phyloP scores from a whole-genome alignment of 2,329 filamentous ascomycete species.

The Fusarium zealandicum region DNA sequence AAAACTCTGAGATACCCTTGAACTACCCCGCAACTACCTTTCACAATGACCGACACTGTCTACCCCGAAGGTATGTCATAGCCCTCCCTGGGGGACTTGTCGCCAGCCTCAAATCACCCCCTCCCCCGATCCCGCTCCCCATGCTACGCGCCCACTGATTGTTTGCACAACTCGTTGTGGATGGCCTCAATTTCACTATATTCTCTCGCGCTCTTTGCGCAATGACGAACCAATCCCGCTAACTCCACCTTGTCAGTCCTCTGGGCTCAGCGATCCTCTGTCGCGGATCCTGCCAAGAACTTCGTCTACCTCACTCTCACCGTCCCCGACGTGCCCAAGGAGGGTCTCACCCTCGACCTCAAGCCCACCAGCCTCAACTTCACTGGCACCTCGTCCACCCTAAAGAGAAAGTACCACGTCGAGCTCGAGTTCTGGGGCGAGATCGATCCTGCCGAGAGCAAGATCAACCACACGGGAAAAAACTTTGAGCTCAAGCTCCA shows the following conservation, averaged over 20 bases:
- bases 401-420: constrained; percentile 87
- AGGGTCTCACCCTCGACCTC: constrained; percentile 82
- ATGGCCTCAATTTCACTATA: constrained; percentile 5
- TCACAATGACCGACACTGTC: constrained; percentile 39
- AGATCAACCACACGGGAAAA: constrained; percentile 86
- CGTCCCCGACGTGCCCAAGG: constrained; percentile 81
- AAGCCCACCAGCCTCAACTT: constrained; percentile 80
- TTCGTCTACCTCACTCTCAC: constrained; percentile 92
- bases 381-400: constrained; percentile 80
- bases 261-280: constrained; percentile 96
- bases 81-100: neutral
- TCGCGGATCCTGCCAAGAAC: constrained; percentile 83
- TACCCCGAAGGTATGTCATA: constrained; percentile 50
- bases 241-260: constrained; percentile 67
- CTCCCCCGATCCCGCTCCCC: constrained; percentile 3
- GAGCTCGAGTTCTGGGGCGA: constrained; percentile 88
- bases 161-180: neutral
- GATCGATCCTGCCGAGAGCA: constrained; percentile 85
- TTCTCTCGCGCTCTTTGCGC: neutral
- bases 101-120: constrained; percentile 17
- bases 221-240: constrained; percentile 6
- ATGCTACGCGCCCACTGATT: constrained; percentile 3
- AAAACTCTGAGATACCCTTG: constrained; percentile 41
- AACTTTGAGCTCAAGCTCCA: constrained; percentile 89
- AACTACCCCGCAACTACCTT: neutral